Percentiles rank a stretch among this genome's conserved stretches.
Conservation (phyloP, 306 rosid species). For the Trifolium dubium region DNA sequence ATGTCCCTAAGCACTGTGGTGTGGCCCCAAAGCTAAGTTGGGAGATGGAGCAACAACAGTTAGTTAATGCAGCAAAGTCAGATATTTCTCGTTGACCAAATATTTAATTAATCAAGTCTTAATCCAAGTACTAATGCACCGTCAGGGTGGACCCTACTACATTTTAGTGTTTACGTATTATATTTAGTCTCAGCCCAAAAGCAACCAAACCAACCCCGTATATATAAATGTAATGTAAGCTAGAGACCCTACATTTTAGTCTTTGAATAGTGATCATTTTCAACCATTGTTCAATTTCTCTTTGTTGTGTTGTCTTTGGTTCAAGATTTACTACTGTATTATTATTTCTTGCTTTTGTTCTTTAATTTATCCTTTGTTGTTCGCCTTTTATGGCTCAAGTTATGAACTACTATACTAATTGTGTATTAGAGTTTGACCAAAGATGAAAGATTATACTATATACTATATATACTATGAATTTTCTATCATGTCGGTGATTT, state of each 20-base stretch:
- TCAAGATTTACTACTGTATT: constrained; percentile 10
- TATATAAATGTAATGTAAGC: constrained; percentile 25
- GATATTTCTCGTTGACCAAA: constrained; percentile 78
- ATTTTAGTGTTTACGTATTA: constrained; percentile 20
- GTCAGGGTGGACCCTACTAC: constrained; percentile 45
- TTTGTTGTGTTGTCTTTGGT: not conserved
- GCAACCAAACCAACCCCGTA: not conserved
- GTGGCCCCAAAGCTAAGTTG: constrained; percentile 72
- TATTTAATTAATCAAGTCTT: not conserved
- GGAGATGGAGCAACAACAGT: constrained; percentile 80
- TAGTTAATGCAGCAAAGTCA: constrained; percentile 67
- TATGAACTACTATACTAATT: constrained; percentile 38
- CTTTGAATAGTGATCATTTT: not conserved
- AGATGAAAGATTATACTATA: constrained; percentile 29
- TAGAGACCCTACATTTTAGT: no score
- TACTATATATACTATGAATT: not conserved
- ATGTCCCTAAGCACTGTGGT: constrained; percentile 65
- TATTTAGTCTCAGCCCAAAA: constrained; percentile 19
- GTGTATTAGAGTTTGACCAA: constrained; percentile 47
- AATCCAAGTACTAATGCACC: constrained; percentile 27
- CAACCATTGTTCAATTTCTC: constrained; percentile 13
- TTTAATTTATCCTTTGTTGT: not conserved
- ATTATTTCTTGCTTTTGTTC: not conserved
- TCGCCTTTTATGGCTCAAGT: constrained; percentile 5
- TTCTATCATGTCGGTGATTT: constrained; percentile 52